Evolutionary conservation across 2,329 filamentous ascomycete genomes (phyloP), one percentile per base, ranked within the genome.

Genomic region (Xylariaceae sp.): DNA sequence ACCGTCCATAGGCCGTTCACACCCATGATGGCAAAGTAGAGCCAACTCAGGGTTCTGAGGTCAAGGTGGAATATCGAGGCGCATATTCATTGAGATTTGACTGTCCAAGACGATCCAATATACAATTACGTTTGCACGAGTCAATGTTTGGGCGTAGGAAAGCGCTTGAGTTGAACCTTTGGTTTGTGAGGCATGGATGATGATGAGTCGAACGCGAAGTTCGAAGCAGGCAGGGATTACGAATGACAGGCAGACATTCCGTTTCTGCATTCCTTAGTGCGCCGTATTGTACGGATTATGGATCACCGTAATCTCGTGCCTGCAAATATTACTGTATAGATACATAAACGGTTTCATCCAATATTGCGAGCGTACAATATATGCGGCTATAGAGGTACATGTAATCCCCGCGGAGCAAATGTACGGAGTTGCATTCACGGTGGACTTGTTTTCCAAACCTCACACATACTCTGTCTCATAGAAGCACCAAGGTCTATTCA

Each of bases 1-100:
- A 99, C 91, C 64, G 90, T 93, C 94, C 94, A 99, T 65, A 99
- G 90, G 65, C 92, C 92, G 71, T 93, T 96, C 65, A 99, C 94
- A 87, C 94, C 94, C 94, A 99, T 99, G 71, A 56, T 56, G 61
- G 56, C 56, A 57, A 57, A 55, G 35, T 59, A 10, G n/a, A 45
- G 57, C 57, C 62, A 62, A 51, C 53, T 52, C 48, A 47, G 35
- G 30, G 45, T 45, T 56, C 48, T 48, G 30, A 55, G 53, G 44
- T 59, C 55, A 61, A 60, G 60, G 62, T 15, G 61, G 62, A 7
- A 61, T 51, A 45, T 64, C 49, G 4, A 34, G 37, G 51, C 53
- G 53, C 62, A 64, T 64, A 15, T 59, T 63, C 10, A 15, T 52
- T 11, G 9, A 45, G 2, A 41, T 35, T 37, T 51, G 23, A 30